Evolutionary conservation across 2,329 filamentous ascomycete species (phyloP), one percentile per base, ranked within the genome.

Genomic region (Cadophora sp.): DNA sequence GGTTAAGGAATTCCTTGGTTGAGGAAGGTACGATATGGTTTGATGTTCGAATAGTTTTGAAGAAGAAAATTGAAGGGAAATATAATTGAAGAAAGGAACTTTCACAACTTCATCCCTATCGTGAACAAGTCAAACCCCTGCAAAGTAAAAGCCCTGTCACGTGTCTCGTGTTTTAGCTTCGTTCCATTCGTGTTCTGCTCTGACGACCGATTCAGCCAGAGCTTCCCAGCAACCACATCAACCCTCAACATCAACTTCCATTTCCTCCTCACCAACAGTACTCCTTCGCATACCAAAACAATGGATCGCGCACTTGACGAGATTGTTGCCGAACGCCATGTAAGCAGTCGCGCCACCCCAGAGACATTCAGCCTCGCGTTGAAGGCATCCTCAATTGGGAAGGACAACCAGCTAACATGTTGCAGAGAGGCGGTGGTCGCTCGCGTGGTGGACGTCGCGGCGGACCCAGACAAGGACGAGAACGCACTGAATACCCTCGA

Each of bases 291-390:
- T 41, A 63, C 36, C 50, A 50, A 9, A 30, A 50, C 36, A 63
- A 90, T 90, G 87, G 87, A 90, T 80, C 84, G 86, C 75, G 86
- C 84, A 74, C 81, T 90, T 66, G 87, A 89, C 78, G 87, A 89
- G 73, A 87, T 89, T 74, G 88, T 89, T 70, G 81, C 82, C 70
- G 86, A 88, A 74, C 84, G 85, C 71, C 84, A 87, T 75, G 86
- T 88, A 82, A 69, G 81, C 68, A 74, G 30, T 53, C 36, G 51
- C 61, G 60, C 24, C 6, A 30, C 36, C 39, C 33, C 4, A 43
- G 22, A 55, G 33, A 43, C 43, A 59, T 59, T 73, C 73, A 76
- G 72, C 74, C 74, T 76, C 67, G 73, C 70, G 66, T 63, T 59
- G 51, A 48, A 30, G 62, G 61, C 66, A 47, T 41, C 18, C 13